phyloP scores from a whole-genome alignment of 1,139 yeast genomes.

The Sugiyamaella xylanicola region DNA sequence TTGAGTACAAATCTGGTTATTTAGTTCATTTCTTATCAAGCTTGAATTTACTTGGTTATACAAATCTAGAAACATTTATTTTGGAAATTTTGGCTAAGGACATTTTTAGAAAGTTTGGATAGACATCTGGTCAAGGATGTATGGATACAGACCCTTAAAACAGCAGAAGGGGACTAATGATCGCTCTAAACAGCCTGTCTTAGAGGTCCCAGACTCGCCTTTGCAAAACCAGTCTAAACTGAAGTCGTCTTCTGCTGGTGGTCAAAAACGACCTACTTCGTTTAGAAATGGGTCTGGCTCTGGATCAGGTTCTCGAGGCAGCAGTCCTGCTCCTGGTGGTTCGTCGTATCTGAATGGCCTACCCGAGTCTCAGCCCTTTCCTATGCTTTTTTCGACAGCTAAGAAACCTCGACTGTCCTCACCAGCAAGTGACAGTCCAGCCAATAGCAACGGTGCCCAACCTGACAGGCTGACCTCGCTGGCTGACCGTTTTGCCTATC shows the following conservation, averaged over 20 bases:
- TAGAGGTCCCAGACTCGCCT: slow-evolving; percentile 30
- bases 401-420: slow-evolving; percentile 10
- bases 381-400: slow-evolving; percentile 23
- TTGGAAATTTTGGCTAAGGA: no score
- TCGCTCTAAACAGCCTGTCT: slow-evolving; percentile 16
- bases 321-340: not conserved
- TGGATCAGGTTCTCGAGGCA: slow-evolving; percentile 4
- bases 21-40: no score
- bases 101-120: no score
- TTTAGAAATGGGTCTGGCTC: slow-evolving; percentile 14
- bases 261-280: slow-evolving; percentile 28
- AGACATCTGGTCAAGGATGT: slow-evolving; percentile 7
- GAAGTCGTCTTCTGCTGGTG: slow-evolving; percentile 11
- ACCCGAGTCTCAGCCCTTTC: slow-evolving; percentile 21
- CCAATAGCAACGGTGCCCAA: not conserved
- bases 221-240: not conserved
- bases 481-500: slow-evolving; percentile 31
- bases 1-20: no score
- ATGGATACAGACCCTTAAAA: slow-evolving; percentile 5
- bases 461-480: slow-evolving; percentile 30
- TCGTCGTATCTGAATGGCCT: not conserved
- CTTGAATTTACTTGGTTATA: no score
- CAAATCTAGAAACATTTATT: no score
- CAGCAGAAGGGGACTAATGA: not conserved
- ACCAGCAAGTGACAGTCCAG: slow-evolving; percentile 6